Percentiles rank a stretch among this genome's conserved stretches.
Evolutionary conservation across 306 rosid species (phyloP).

Genomic region (Quercus suber): DNA sequence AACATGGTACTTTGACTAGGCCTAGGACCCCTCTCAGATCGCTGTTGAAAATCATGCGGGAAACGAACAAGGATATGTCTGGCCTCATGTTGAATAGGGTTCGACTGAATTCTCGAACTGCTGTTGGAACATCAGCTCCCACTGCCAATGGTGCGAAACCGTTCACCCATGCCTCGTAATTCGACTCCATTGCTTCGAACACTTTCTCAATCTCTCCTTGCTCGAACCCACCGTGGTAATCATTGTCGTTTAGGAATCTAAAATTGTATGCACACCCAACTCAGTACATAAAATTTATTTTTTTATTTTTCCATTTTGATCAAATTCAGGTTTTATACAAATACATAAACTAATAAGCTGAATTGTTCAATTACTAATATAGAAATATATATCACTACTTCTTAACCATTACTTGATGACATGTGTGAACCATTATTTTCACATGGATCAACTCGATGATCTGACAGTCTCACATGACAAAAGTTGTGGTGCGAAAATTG

Average conservation of each 20-base stretch:
- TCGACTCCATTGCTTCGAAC: slow-evolving; percentile 73
- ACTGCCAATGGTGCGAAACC: slow-evolving; percentile 82
- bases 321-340: too few relatives aligned
- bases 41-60: slow-evolving; percentile 65
- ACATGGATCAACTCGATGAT: too few relatives aligned
- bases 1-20: slow-evolving; percentile 70
- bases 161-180: slow-evolving; percentile 78
- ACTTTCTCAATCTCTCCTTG: slow-evolving; percentile 58
- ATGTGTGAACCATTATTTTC: too few relatives aligned
- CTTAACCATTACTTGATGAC: too few relatives aligned
- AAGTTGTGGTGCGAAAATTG: too few relatives aligned
- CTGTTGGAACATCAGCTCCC: slow-evolving; percentile 86
- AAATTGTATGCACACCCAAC: too few relatives aligned
- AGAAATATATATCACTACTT: too few relatives aligned
- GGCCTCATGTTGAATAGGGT: slow-evolving; percentile 96
- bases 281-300: too few relatives aligned
- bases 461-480: too few relatives aligned
- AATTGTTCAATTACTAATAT: too few relatives aligned
- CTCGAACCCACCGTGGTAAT: slow-evolving; percentile 90
- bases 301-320: too few relatives aligned
- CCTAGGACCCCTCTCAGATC: slow-evolving; percentile 80
- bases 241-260: slow-evolving; percentile 72
- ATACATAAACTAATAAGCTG: too few relatives aligned
- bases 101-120: slow-evolving; percentile 73
- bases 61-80: slow-evolving; percentile 73